A percentile compares a stretch with the other conserved stretches of the same genome.
These are phyloP conservation scores for Senna tora DNA, from an alignment of 306 rosid species.

Conservation along the genomic window DNA sequence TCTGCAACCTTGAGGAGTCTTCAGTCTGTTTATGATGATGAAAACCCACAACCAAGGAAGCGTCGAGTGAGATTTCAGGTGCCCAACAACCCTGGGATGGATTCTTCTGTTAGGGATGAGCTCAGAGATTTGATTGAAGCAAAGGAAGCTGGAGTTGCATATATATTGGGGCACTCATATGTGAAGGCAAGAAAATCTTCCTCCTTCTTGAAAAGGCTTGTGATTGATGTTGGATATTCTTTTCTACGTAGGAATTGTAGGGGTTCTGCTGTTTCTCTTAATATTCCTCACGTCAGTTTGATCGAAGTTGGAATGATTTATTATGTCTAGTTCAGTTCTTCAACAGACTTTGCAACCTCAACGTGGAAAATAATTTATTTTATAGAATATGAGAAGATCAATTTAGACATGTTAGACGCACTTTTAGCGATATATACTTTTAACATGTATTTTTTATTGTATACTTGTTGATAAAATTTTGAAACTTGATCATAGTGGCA, in stretches of 20 bases:
- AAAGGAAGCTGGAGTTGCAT: constrained; percentile 79
- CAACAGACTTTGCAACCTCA: constrained; percentile 6
- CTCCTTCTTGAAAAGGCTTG: constrained; percentile 63
- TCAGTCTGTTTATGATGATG: constrained; percentile 56
- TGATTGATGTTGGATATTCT: constrained; percentile 69
- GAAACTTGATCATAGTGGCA: background rate
- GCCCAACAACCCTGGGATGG: constrained; percentile 44
- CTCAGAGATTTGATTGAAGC: constrained; percentile 69
- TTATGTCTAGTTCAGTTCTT: constrained; percentile 68
- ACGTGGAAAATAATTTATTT: background rate
- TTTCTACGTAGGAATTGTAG: constrained; percentile 77
- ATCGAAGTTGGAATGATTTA: constrained; percentile 91
- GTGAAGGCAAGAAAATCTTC: constrained; percentile 82
- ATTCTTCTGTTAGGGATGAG: constrained; percentile 62
- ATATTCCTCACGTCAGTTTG: constrained; percentile 82
- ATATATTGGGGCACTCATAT: constrained; percentile 74
- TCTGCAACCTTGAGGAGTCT: constrained; percentile 54
- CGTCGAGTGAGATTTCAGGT: constrained; percentile 56
- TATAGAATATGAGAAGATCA: background rate
- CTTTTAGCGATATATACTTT: background rate
- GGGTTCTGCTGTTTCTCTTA: constrained; percentile 73
- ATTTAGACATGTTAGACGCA: background rate
- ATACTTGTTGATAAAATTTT: constrained; percentile 30
- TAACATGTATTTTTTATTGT: constrained; percentile 13
- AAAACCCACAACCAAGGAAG: constrained; percentile 54